phyloP scores from a whole-genome alignment of 768 basidiomycete genomes.

The Rhodocollybia butyracea region DNA sequence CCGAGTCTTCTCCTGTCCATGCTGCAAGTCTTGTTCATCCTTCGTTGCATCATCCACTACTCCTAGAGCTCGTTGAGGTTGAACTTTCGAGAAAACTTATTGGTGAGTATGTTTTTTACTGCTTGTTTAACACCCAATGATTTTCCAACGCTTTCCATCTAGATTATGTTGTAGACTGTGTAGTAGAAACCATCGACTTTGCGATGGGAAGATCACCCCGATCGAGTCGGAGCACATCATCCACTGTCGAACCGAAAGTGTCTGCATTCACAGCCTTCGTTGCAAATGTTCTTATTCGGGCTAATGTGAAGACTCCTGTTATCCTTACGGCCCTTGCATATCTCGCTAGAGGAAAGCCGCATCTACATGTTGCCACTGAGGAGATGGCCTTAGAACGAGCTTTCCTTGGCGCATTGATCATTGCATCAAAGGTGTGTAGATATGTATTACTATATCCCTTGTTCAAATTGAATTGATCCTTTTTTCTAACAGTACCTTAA shows the following conservation, averaged over 20 bases:
- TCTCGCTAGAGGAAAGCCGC: conserved; percentile 70
- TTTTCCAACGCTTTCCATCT: neutral
- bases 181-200: conserved; percentile 72
- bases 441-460: no score
- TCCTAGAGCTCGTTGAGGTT: conserved; percentile 65
- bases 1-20: no score
- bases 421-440: conserved; percentile 71
- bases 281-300: conserved; percentile 62
- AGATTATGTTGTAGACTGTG: conserved; percentile 71
- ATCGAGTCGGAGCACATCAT: conserved; percentile 56
- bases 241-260: conserved; percentile 39
- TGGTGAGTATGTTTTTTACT: conserved; percentile 40
- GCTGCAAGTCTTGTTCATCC: neutral
- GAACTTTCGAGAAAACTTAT: conserved; percentile 60
- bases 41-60: conserved; percentile 37
- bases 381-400: conserved; percentile 86
- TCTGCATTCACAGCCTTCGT: conserved; percentile 51
- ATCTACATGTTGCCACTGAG: conserved; percentile 75
- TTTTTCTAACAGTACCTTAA: conserved; percentile 61
- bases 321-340: conserved; percentile 73
- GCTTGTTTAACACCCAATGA: neutral
- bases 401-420: conserved; percentile 84
- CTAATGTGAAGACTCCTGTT: conserved; percentile 68
- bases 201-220: conserved; percentile 25
- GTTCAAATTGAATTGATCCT: neutral